Conservation (phyloP, 176 grass and related monocot genomes). For the Cenchrus americanus region DNA sequence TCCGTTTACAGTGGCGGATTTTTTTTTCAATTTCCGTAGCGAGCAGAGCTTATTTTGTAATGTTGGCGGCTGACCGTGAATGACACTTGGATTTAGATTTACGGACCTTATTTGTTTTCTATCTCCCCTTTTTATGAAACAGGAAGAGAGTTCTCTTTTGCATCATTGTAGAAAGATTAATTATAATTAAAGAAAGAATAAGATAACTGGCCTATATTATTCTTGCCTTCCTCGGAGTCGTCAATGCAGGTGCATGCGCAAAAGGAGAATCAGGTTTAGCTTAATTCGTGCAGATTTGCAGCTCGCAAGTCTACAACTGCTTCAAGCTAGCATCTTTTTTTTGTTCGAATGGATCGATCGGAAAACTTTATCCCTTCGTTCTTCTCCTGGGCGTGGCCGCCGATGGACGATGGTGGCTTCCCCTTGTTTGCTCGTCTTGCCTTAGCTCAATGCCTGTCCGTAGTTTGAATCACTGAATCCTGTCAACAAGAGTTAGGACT, state of each 20-base stretch:
- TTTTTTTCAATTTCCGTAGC: background rate
- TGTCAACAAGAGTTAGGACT: background rate
- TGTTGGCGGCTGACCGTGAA: background rate
- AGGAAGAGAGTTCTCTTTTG: background rate
- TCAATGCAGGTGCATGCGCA: background rate
- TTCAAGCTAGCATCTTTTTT: background rate
- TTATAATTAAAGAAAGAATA: background rate
- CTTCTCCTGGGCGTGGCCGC: background rate
- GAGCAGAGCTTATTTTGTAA: background rate
- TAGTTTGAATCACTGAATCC: no score
- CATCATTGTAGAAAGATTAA: background rate
- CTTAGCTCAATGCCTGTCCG: background rate
- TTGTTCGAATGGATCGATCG: background rate
- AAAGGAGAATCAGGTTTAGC: background rate
- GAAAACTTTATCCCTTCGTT: background rate
- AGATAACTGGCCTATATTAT: background rate
- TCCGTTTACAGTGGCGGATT: background rate
- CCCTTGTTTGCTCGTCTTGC: background rate
- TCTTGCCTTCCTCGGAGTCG: slow-evolving; percentile 25
- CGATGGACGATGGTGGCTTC: background rate
- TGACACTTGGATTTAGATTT: background rate
- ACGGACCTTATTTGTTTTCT: background rate
- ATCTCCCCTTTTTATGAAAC: background rate
- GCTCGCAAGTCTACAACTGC: background rate
- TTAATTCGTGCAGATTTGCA: slow-evolving; percentile 17